Evolutionary conservation across 805 yeast species (phyloP), one percentile per base, ranked within the genome.

Genomic region (Pichia membranifaciens): DNA sequence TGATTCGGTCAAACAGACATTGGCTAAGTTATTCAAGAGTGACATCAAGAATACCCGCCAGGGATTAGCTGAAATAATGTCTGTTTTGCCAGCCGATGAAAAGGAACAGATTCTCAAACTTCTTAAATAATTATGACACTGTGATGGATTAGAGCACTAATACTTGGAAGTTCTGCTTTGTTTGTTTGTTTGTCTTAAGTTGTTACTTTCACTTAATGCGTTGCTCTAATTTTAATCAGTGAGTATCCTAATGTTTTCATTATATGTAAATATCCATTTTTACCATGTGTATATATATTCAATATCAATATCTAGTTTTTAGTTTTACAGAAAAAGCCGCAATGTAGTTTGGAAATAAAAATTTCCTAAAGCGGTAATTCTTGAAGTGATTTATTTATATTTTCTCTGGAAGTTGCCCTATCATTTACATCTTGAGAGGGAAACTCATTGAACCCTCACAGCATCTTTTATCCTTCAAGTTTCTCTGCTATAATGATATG

Each of bases 1-100:
- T 44, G 93, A 85, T 62, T 71, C 78, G 37, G 75, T 80, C 52
- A 84, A 84, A 54, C 81, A 78, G 63, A 78, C 76, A 39, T 68
- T 86, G 59, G 80, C 84, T 39, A 75, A 74, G 54, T 67, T 81
- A 48, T 71, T 79, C 54, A 76, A 81, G 70, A 67, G 66, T 51
- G 81, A 79, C 50, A 52, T 64, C 70, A 75, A 66, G 71, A 69
- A 62, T 65, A 75, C 81, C 39, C 70, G 79, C 44, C 72, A 69
- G 58, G 82, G 83, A 55, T 65, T 79, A 51, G 66, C 76, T 37
- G 83, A 78, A 59, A 76, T 78, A 31, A 58, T 78, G 59, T 66
- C 77, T 38, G 64, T 78, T 59, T 58, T 79, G 46, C 71, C 81
- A 16, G 65, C 72, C 38, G 81, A 76, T 54, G 84, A 79, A 53